Evolutionary conservation across 495 filamentous ascomycete genomes (phyloP).

Genomic region (Aspergillus cavernicola): DNA sequence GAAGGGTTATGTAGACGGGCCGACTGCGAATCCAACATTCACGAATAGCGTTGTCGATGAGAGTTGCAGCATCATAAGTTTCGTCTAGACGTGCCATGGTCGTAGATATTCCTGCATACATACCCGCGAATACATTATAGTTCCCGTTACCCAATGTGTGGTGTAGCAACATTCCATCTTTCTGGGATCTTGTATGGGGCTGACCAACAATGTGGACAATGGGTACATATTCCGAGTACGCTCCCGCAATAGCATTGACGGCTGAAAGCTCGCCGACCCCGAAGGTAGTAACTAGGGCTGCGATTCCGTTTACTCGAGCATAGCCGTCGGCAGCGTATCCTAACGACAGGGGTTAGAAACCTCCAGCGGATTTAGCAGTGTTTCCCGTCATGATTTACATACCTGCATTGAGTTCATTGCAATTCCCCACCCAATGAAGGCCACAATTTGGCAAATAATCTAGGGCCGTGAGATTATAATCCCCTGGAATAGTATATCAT

Average conservation of each 20-base stretch:
- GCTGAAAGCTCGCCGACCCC: slow-evolving; percentile 68
- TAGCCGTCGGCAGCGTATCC: slow-evolving; percentile 73
- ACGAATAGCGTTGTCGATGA: slow-evolving; percentile 76
- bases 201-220: slow-evolving; percentile 65
- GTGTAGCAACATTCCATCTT: slow-evolving; percentile 67
- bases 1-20: slow-evolving; percentile 82
- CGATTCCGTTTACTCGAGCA: slow-evolving; percentile 64
- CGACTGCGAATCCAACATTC: slow-evolving; percentile 73
- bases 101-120: slow-evolving; percentile 70
- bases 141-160: slow-evolving; percentile 93
- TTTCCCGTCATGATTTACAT: slow-evolving; percentile 10
- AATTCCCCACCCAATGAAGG: slow-evolving; percentile 65
- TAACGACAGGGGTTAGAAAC: slow-evolving; percentile 15
- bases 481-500: slow-evolving; percentile 17
- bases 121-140: slow-evolving; percentile 78
- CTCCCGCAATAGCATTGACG: slow-evolving; percentile 65
- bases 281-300: slow-evolving; percentile 63
- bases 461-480: slow-evolving; percentile 53
- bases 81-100: slow-evolving; percentile 66
- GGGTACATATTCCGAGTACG: slow-evolving; percentile 59
- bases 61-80: slow-evolving; percentile 60
- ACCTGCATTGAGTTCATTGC: slow-evolving; percentile 68
- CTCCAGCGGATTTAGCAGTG: not conserved
- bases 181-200: slow-evolving; percentile 47
- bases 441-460: slow-evolving; percentile 59